Conservation (phyloP, 768 basidiomycete species). For the Pilatotrama ljubarskyi region DNA sequence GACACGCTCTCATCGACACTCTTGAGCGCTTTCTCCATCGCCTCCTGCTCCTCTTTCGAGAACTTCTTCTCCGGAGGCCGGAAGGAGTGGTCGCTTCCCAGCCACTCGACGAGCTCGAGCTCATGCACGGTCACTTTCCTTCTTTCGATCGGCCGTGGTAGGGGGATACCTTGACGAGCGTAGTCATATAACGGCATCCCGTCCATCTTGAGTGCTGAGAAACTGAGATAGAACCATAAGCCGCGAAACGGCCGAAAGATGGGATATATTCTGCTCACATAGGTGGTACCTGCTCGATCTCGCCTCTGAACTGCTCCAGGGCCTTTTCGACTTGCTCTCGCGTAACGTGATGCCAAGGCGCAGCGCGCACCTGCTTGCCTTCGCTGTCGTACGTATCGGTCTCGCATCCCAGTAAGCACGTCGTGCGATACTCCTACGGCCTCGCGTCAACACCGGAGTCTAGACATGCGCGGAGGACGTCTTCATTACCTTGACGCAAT, state of each 20-base stretch:
- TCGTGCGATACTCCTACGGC: conserved; percentile 84
- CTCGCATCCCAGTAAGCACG: conserved; percentile 88
- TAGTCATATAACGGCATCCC: conserved; percentile 95
- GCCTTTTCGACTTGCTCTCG: conserved; percentile 67
- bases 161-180: conserved; percentile 84
- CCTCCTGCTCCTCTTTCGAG: conserved; percentile 63
- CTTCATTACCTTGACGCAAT: conserved; percentile 73
- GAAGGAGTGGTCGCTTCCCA: conserved; percentile 72
- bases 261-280: conserved; percentile 53
- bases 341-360: conserved; percentile 84
- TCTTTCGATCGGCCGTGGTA: conserved; percentile 92
- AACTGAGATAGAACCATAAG: conserved; percentile 48
- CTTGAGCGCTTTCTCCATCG: conserved; percentile 65
- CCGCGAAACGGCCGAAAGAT: conserved; percentile 3
- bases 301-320: conserved; percentile 76
- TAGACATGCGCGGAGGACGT: conserved; percentile 32
- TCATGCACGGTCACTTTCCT: conserved; percentile 82
- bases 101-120: conserved; percentile 79
- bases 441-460: conserved; percentile 3
- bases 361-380: conserved; percentile 74
- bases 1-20: conserved; percentile 43
- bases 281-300: conserved; percentile 89
- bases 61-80: conserved; percentile 74
- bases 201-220: conserved; percentile 98
- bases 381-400: conserved; percentile 95